These are phyloP conservation scores for Rubroboletus pulcherrimus DNA, from an alignment of 768 basidiomycete genomes.

Conservation along the genomic window DNA sequence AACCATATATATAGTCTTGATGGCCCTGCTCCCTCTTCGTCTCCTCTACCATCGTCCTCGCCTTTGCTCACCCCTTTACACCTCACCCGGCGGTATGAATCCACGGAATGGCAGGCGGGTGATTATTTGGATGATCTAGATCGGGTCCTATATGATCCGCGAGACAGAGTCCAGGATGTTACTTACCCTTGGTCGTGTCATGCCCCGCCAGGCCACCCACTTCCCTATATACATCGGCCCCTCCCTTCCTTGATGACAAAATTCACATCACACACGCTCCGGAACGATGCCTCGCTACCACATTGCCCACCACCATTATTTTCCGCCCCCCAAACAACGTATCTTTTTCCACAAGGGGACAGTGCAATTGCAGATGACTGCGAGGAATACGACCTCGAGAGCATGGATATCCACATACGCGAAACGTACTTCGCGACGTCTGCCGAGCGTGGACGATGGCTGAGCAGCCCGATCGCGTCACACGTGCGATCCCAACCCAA, in stretches of 20 bases:
- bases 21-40: conserved; percentile 9
- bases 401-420: conserved; percentile 35
- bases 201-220: neutral
- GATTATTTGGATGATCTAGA: neutral
- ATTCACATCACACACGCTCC: conserved; percentile 3
- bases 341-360: conserved; percentile 9
- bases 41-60: conserved; percentile 21
- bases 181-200: conserved; percentile 2
- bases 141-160: neutral
- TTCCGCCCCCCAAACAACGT: neutral
- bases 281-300: neutral
- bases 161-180: neutral
- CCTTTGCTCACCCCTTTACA: conserved; percentile 16
- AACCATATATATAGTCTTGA: neutral
- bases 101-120: conserved; percentile 1
- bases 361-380: conserved; percentile 18
- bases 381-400: conserved; percentile 31
- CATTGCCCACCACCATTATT: conserved; percentile 3
- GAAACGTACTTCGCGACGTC: conserved; percentile 54
- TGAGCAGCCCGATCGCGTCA: conserved; percentile 43
- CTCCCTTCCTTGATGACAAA: conserved; percentile 21
- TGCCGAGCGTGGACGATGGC: conserved; percentile 58
- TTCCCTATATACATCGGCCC: neutral
- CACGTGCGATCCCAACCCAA: conserved; percentile 13
- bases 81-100: conserved; percentile 5